Percentiles rank a stretch among this genome's conserved stretches.
phyloP scores from a whole-genome alignment of 2,329 filamentous ascomycete genomes.

The Sporothrix curviconia region DNA sequence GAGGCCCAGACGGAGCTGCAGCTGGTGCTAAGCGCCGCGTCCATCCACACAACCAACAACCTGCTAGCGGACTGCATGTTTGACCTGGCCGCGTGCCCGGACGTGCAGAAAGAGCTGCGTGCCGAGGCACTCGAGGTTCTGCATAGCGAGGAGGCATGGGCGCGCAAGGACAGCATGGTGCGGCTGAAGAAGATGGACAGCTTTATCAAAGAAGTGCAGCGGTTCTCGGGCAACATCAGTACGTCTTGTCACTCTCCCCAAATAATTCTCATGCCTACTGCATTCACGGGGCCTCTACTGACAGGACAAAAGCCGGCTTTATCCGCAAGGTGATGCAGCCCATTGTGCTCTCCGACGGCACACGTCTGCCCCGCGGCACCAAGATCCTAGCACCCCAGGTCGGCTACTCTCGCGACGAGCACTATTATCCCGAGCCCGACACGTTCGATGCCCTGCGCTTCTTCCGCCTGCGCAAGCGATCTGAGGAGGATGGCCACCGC shows the following conservation, averaged over 20 bases:
- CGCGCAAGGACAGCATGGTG: slow-evolving; percentile 36
- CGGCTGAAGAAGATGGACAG: slow-evolving; percentile 43
- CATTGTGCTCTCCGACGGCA: slow-evolving; percentile 40
- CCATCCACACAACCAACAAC: slow-evolving; percentile 41
- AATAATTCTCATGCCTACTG: no score
- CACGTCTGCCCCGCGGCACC: slow-evolving; percentile 36
- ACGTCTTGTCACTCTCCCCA: slow-evolving; percentile 18
- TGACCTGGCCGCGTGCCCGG: slow-evolving; percentile 42
- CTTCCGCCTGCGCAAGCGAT: slow-evolving; percentile 37
- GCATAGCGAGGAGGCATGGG: slow-evolving; percentile 35
- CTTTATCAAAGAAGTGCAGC: slow-evolving; percentile 41
- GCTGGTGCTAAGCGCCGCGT: slow-evolving; percentile 38
- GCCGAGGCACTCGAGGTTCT: slow-evolving; percentile 41
- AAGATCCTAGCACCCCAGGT: slow-evolving; percentile 36
- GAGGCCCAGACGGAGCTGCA: slow-evolving; percentile 36
- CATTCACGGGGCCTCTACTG: no score
- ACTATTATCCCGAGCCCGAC: slow-evolving; percentile 35
- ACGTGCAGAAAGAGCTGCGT: slow-evolving; percentile 41
- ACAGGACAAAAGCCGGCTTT: slow-evolving; percentile 31
- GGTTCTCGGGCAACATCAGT: slow-evolving; percentile 38
- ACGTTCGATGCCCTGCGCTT: slow-evolving; percentile 45
- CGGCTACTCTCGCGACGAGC: slow-evolving; percentile 36
- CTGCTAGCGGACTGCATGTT: slow-evolving; percentile 43
- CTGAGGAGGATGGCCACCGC: slow-evolving; percentile 32
- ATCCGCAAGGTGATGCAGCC: slow-evolving; percentile 41